Evolutionary conservation across 495 filamentous ascomycete genomes (phyloP), one percentile per base, ranked within the genome.

Genomic region (Neurospora sp.): DNA sequence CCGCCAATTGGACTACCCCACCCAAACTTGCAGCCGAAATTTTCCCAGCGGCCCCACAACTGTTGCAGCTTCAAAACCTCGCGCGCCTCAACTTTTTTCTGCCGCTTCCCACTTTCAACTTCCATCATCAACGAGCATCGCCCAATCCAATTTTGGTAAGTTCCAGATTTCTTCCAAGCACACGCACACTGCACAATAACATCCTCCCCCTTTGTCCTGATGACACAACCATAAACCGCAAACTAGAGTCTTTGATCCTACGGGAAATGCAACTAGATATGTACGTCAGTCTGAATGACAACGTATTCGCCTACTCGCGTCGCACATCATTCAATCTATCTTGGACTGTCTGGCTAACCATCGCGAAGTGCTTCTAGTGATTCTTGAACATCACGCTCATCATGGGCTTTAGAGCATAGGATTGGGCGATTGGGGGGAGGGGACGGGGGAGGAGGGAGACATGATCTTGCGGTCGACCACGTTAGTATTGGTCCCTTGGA

Each of bases 221-320:
- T 88, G 87, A 88, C 83, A 88, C 73, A 68, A 80, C 87, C 89
- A 66, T 88, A 94, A 92, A 95, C 94, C 91, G 89, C 93, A 94
- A 98, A 98, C 95, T 98, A 98, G 95, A 98, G 95, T 98, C 95
- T 98, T 98, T 98, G 95, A 98, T 92, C 79, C 93, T 71, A 81
- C 86, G 86, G 91, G 91, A 89, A 48, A 93, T 97, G 96, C 95
- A 97, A 95, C 91, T 91, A 82, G 79, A 85, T 89, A 91, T 93
- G 93, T 91, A 98, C 95, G 95, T 98, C 95, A 98, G 95, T 94
- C 95, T 98, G 95, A 98, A 87, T 79, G 80, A 66, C 53, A 66
- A 66, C 53, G 53, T 66, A 35, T 35, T 14, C 1, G 27, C 53
- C 20, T 37, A 35, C 22, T 66, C 53, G 53, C 53, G 53, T 37